These are phyloP conservation scores for Phoma sp. DNA, from an alignment of 2,329 filamentous ascomycete genomes.

Conservation along the genomic window DNA sequence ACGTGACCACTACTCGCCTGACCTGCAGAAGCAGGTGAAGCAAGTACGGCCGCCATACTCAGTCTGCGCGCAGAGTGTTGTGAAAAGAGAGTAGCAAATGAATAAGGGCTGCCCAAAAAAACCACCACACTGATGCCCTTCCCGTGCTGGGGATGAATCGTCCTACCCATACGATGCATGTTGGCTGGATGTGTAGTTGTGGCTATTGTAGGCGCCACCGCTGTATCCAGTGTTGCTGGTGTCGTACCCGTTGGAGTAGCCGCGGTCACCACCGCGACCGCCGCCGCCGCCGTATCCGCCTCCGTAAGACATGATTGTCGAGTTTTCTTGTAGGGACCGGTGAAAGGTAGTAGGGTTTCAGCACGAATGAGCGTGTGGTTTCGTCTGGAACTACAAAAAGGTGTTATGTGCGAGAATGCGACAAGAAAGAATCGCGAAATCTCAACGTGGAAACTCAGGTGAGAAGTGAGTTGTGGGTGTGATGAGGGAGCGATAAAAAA, in stretches of 20 bases:
- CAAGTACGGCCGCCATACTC: conserved; percentile 33
- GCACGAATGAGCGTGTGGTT: conserved; percentile 29
- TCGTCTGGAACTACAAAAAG: conserved; percentile 20
- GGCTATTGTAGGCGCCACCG: conserved; percentile 53
- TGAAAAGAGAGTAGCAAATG: conserved; percentile 39
- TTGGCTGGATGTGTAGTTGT: conserved; percentile 54
- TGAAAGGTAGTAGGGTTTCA: conserved; percentile 34
- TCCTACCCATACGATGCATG: conserved; percentile 55
- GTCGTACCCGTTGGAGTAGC: conserved; percentile 63
- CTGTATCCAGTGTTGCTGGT: conserved; percentile 51
- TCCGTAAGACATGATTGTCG: conserved; percentile 72
- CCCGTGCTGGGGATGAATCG: conserved; percentile 44
- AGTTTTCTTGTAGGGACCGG: conserved; percentile 43
- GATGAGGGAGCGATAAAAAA: conserved; percentile 33
- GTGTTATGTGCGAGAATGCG: conserved; percentile 31
- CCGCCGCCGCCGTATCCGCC: conserved; percentile 56
- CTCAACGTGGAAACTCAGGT: conserved; percentile 26
- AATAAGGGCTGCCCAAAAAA: conserved; percentile 32
- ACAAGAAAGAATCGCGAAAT: conserved; percentile 34
- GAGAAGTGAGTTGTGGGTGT: conserved; percentile 24
- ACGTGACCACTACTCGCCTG: conserved; percentile 29
- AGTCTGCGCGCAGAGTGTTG: conserved; percentile 39
- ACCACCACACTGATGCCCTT: conserved; percentile 49
- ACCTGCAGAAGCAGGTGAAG: conserved; percentile 28
- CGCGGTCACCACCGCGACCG: conserved; percentile 54